Percentiles rank a stretch among this genome's conserved stretches.
These are phyloP conservation scores for Puya raimondii DNA, from an alignment of 176 grass and related monocot species.

Conservation along the genomic window DNA sequence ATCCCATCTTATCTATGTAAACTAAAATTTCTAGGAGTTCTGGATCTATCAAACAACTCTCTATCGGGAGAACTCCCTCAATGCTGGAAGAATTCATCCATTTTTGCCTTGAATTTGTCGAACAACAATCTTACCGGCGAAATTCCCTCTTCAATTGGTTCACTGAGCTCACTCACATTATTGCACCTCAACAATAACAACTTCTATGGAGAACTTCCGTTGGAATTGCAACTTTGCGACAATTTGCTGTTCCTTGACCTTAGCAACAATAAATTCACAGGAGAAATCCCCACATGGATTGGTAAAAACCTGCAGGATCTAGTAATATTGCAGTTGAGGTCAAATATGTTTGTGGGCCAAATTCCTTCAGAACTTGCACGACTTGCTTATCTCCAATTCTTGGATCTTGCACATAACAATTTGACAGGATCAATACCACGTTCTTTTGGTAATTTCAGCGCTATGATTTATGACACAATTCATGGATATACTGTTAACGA, in stretches of 20 bases:
- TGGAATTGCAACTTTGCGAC: conserved; percentile 4
- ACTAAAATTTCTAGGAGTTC: background rate
- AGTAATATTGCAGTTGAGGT: conserved; percentile 1
- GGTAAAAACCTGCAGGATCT: conserved; percentile 11
- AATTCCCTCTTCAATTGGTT: background rate
- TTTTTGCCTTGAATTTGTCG: background rate
- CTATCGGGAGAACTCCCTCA: background rate
- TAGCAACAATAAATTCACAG: conserved; percentile 13
- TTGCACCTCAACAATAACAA: conserved; percentile 9
- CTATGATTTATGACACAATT: background rate
- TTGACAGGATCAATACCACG: background rate
- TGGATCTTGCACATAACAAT: conserved; percentile 18
- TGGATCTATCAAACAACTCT: conserved; percentile 9
- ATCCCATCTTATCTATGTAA: conserved; percentile 1
- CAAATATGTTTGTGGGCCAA: background rate
- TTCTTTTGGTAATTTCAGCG: background rate
- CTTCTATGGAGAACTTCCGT: conserved; percentile 8
- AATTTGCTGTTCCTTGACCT: conserved; percentile 2
- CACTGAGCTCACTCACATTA: background rate
- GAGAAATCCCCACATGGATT: conserved; percentile 24
- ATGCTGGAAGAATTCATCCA: background rate
- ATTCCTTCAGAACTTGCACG: conserved; percentile 5
- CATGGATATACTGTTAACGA: too few relatives aligned
- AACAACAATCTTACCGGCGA: conserved; percentile 1
- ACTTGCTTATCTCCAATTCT: conserved; percentile 7